Percentiles rank a stretch among this genome's conserved stretches.
phyloP scores from a whole-genome alignment of 306 rosid species.

The Alnus rubra region DNA sequence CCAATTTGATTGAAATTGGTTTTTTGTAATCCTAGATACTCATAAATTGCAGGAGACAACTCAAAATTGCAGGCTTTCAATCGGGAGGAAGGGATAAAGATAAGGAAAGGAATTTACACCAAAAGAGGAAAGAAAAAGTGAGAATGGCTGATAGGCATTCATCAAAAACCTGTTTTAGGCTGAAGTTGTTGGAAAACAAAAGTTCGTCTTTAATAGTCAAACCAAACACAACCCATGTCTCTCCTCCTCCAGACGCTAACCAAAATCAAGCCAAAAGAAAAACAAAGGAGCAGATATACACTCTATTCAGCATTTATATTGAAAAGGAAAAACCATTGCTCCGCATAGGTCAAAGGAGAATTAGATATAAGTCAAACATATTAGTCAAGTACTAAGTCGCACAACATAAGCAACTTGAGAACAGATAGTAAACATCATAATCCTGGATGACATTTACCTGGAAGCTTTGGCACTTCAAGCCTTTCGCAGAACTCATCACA shows the following conservation, averaged over 20 bases:
- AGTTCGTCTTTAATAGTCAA: background rate
- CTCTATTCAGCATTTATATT: background rate
- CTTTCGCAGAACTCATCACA: slow-evolving; percentile 92
- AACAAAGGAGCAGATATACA: background rate
- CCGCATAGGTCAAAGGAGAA: background rate
- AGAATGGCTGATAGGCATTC: background rate
- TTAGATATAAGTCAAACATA: background rate
- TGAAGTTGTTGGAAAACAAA: background rate
- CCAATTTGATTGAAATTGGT: background rate
- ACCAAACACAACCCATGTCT: background rate
- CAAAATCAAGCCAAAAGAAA: background rate
- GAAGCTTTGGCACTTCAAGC: slow-evolving; percentile 89
- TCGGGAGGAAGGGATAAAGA: background rate
- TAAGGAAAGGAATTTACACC: background rate
- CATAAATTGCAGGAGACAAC: background rate
- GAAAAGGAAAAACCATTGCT: background rate
- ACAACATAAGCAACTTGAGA: background rate
- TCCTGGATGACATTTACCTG: slow-evolving; percentile 55
- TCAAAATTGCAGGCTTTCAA: background rate
- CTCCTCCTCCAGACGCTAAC: background rate
- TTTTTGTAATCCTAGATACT: background rate
- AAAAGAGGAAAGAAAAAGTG: background rate
- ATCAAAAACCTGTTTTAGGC: background rate
- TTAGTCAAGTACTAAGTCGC: background rate
- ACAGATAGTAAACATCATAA: slow-evolving; percentile 3